phyloP scores from a whole-genome alignment of 2,329 filamentous ascomycete genomes.

The Huntiella abstrusa region DNA sequence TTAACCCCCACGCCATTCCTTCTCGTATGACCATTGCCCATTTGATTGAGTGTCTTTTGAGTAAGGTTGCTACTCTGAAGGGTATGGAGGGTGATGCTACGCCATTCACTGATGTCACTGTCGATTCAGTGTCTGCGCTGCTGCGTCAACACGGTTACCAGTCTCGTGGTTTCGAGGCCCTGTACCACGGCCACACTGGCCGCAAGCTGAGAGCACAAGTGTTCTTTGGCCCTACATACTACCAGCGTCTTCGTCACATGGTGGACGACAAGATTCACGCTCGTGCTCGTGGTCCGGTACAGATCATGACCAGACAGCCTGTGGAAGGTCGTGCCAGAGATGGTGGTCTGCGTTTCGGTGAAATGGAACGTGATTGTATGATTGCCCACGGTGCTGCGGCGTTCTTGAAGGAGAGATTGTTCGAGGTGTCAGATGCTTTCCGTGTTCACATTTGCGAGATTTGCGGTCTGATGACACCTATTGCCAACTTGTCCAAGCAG shows the following conservation, averaged over 20 bases:
- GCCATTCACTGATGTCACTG: conserved; percentile 92
- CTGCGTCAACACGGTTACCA: conserved; percentile 85
- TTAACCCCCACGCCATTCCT: conserved; percentile 98
- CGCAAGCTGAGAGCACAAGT: conserved; percentile 84
- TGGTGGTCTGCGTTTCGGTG: conserved; percentile 95
- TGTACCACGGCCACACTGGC: conserved; percentile 98
- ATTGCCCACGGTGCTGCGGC: conserved; percentile 96
- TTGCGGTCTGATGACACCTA: conserved; percentile 95
- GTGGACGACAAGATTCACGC: conserved; percentile 99
- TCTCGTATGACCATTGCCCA: conserved; percentile 99
- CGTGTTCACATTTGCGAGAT: conserved; percentile 97
- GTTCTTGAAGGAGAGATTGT: conserved; percentile 92
- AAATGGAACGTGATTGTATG: conserved; percentile 99
- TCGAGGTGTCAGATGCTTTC: conserved; percentile 96
- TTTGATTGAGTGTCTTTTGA: conserved; percentile 96
- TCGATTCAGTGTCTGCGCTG: conserved; percentile 76
- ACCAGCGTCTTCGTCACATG: conserved; percentile 97
- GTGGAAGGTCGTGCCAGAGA: conserved; percentile 97
- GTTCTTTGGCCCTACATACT: conserved; percentile 95
- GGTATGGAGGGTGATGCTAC: conserved; percentile 95
- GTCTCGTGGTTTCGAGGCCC: conserved; percentile 89
- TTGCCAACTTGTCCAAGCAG: conserved; percentile 88
- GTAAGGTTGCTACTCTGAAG: conserved; percentile 83
- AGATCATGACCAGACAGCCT: conserved; percentile 92
- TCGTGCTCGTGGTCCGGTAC: conserved; percentile 86